Conservation (phyloP, 73 alveolate species). For the Paramecium sexaurelia region DNA sequence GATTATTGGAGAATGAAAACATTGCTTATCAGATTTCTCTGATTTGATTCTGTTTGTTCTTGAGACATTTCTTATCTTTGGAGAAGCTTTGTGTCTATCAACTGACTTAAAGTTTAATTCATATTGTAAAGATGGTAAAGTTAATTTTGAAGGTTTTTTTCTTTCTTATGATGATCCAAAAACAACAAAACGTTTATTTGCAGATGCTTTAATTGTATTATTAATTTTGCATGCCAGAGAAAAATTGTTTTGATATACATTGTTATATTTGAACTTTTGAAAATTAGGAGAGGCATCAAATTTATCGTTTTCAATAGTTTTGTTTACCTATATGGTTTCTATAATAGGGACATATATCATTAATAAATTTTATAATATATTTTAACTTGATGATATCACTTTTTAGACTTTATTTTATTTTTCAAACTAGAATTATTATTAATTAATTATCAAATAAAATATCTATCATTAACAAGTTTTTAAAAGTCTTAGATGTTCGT, state of each 20-base stretch:
- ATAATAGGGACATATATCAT: not conserved
- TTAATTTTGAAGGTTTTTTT: not conserved
- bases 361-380: not conserved
- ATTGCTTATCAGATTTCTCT: not conserved
- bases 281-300: not conserved
- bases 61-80: not conserved
- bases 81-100: not conserved
- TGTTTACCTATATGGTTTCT: not conserved
- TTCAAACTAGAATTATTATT: not conserved
- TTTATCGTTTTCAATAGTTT: not conserved
- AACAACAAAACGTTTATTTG: not conserved
- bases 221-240: not conserved
- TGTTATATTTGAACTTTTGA: not conserved
- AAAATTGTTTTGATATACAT: not conserved
- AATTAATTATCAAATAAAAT: not conserved
- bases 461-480: not conserved
- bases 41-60: conserved; percentile 4
- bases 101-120: conserved; percentile 12
- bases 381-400: not conserved
- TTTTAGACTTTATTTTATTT: not conserved
- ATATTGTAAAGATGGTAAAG: not conserved
- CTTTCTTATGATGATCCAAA: not conserved
- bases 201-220: not conserved
- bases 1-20: not conserved
- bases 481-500: not conserved